A percentile compares a stretch with the other conserved stretches of the same genome.
phyloP scores from a whole-genome alignment of 257 asterid genomes.

The Cruciata laevipes region DNA sequence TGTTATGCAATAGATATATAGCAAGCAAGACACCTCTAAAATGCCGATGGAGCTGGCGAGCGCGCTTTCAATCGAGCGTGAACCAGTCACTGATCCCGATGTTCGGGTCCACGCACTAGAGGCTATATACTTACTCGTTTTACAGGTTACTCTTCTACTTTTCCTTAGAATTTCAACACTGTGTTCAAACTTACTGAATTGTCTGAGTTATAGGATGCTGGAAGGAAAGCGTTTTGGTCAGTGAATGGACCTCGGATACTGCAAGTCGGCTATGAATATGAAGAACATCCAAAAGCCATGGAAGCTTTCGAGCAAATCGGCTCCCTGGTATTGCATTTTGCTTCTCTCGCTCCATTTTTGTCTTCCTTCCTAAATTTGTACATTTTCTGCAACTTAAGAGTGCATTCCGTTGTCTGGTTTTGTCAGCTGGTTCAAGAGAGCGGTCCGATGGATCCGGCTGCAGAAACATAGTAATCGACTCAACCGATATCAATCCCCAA shows the following conservation, averaged over 20 bases:
- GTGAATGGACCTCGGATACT: slow-evolving; percentile 85
- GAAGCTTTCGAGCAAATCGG: slow-evolving; percentile 92
- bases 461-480: slow-evolving; percentile 6
- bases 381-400: background rate
- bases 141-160: slow-evolving; percentile 45
- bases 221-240: slow-evolving; percentile 94
- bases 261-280: slow-evolving; percentile 80
- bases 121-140: slow-evolving; percentile 69
- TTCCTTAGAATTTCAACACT: background rate
- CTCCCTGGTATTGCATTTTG: slow-evolving; percentile 52
- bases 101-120: slow-evolving; percentile 70
- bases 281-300: slow-evolving; percentile 76
- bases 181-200: background rate
- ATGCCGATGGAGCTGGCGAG: slow-evolving; percentile 96
- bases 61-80: slow-evolving; percentile 91
- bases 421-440: slow-evolving; percentile 63
- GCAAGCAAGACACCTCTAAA: slow-evolving; percentile 64
- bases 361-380: background rate
- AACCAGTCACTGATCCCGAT: slow-evolving; percentile 66
- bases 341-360: background rate
- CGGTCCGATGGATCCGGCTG: slow-evolving; percentile 35
- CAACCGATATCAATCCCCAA: background rate
- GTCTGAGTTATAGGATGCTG: slow-evolving; percentile 55
- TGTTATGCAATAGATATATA: slow-evolving; percentile 50
- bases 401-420: slow-evolving; percentile 10